Base-by-base conservation (phyloP, 441 rosid species). In the Pelargonium exstipulatum region DNA sequence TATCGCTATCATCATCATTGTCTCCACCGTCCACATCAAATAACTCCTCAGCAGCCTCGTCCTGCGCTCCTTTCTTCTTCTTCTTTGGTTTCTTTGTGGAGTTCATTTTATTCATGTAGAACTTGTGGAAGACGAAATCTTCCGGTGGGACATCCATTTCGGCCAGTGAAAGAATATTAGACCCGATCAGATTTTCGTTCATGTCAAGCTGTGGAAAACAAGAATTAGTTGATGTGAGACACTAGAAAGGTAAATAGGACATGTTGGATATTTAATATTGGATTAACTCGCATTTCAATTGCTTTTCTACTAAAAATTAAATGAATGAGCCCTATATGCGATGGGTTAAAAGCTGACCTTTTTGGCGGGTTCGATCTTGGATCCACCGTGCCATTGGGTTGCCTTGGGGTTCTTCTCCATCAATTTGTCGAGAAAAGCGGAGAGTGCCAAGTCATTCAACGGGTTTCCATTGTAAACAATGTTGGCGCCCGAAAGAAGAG, bases 391-490 rank as follows among this genome's bases (percentile, higher is more conserved):
- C 99, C 99, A 95, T 37, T 82, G 67, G 76, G 74, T 84, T 78
- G 84, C 81, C 83, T 90, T 95, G 0, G 98, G 84, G 77, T 95
- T 95, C 86, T 95, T 95, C 82, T 92, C 99, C 99, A 92, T 95
- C 71, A 95, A 90, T 83, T 95, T 95, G 82, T 92, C 97, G 32
- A 95, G 86, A 79, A 95, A 92, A 79, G 96, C 92, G 46, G 84
- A 68, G 55, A 90, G 92, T 16, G 93, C 84, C 40, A 90, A 78
- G 73, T 95, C 99, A 62, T 79, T 84, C 57, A 92, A 72, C 0
- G 98, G 98, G 77, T 92, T 88, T 64, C 99, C 99, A 65, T 92
- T 91, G 80, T 90, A 95, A 35, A 90, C 93, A 53, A 95, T 90
- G 73, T 88, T 82, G 58, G 88, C 86, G 55, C 98, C 95, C 37